Evolutionary conservation across 2,329 filamentous ascomycete species (phyloP), one percentile per base, ranked within the genome.

Genomic region (Microsporum ferrugineum): DNA sequence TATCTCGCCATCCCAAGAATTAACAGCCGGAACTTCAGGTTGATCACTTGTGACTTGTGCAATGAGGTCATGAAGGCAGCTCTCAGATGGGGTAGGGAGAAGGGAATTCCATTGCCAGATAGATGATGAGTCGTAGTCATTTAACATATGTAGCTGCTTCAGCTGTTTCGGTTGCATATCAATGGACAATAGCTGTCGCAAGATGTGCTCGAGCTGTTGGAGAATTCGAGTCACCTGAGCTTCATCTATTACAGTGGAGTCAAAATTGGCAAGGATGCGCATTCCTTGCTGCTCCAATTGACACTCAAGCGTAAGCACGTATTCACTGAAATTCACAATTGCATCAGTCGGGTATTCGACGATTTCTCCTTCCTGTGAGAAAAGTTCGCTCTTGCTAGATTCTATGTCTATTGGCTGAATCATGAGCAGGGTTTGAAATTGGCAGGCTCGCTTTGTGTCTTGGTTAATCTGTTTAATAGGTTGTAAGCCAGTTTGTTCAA

Each of bases 231-330:
- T 73, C 73, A 85, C 81, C 17, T 79, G 76, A 27, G 73, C 71
- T 36, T 73, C 75, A 17, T 75, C 74, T n/a, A 87, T 79, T 0
- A 80, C 78, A 17, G 80, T 79, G 23, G 83, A 83, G 66, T 88
- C 84, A 66, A 86, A 86, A 66, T 84, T 85, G 0, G 84, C 83
- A 74, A 84, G 84, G 61, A 84, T 75, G 12, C 80, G 71, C 67
- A 87, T 82, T 1, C 77, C 75, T 1, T 78, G 75, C 39, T 82
- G 79, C 0, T 65, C 68, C 3, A 86, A 72, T 3, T 81, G 83
- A 69, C 84, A 87, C 47, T 86, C 84, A 23, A 87, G 72, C 76
- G 87, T 86, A 36, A 87, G 78, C 10, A 62, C 60, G 27, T 65
- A 65, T 5, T 62, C 62, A 41, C 60, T 58, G 33, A 65, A 65